Evolutionary conservation across 2,329 filamentous ascomycete species (phyloP).

Genomic region (Trichoderma harzianum): DNA sequence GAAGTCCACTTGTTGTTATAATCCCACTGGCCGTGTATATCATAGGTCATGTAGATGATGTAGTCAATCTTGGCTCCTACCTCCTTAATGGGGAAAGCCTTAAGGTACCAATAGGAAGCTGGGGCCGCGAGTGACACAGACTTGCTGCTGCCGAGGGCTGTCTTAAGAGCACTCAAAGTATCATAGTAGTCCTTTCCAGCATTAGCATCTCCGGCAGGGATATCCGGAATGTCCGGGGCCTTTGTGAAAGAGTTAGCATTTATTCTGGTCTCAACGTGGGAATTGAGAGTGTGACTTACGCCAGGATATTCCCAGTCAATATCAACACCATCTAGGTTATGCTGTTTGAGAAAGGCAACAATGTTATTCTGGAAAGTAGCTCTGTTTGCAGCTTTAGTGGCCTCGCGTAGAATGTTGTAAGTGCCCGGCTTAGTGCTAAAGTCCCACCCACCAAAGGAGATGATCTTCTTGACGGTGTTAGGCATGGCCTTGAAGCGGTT

Average conservation of each 20-base stretch:
- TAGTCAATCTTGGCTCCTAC: constrained; percentile 32
- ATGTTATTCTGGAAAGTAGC: constrained; percentile 35
- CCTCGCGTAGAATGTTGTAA: constrained; percentile 30
- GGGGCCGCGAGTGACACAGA: constrained; percentile 29
- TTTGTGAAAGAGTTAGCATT: background rate
- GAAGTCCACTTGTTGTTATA: constrained; percentile 3
- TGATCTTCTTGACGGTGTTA: constrained; percentile 30
- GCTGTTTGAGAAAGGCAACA: constrained; percentile 37
- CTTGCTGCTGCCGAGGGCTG: constrained; percentile 21
- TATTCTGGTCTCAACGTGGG: background rate
- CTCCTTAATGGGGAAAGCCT: constrained; percentile 28
- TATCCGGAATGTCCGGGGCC: constrained; percentile 28
- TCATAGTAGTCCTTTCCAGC: background rate
- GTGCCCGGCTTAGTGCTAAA: constrained; percentile 28
- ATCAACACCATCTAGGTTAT: constrained; percentile 43
- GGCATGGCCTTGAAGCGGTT: constrained; percentile 29
- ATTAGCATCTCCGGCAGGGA: constrained; percentile 26
- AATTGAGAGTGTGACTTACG: background rate
- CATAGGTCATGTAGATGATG: constrained; percentile 34
- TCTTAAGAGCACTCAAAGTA: background rate
- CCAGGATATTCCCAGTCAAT: constrained; percentile 48
- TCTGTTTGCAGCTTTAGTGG: constrained; percentile 34
- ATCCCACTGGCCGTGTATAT: constrained; percentile 34
- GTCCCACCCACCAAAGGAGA: constrained; percentile 38
- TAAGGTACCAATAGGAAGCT: constrained; percentile 26